Evolutionary conservation across 2,329 filamentous ascomycete species (phyloP).

Genomic region (Pseudogymnoascus sp.): DNA sequence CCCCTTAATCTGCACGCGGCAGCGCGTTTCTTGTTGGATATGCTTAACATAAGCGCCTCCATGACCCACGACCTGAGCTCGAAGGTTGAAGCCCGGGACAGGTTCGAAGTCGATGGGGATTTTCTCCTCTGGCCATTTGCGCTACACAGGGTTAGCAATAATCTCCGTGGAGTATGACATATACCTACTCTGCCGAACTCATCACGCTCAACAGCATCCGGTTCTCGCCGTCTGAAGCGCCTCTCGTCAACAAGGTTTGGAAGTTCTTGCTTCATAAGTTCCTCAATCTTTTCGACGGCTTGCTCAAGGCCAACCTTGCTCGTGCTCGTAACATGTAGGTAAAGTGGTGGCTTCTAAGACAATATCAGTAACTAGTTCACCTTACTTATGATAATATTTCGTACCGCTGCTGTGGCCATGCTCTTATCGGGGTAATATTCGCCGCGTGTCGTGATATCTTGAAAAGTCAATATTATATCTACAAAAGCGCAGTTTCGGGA

Average conservation of each 20-base stretch:
- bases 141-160: constrained; percentile 41
- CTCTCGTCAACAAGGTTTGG: constrained; percentile 92
- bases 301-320: constrained; percentile 84
- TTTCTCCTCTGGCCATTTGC: constrained; percentile 97
- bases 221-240: constrained; percentile 75
- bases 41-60: constrained; percentile 96
- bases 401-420: constrained; percentile 88
- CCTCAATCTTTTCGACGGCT: constrained; percentile 80
- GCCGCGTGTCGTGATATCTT: constrained; percentile 98
- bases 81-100: constrained; percentile 87
- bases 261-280: constrained; percentile 91
- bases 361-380: constrained; percentile 16
- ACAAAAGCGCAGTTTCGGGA: constrained; percentile 36
- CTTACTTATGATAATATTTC: constrained; percentile 29
- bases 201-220: constrained; percentile 75
- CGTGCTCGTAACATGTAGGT: constrained; percentile 90
- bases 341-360: constrained; percentile 79
- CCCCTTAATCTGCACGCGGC: constrained; percentile 96
- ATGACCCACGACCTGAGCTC: constrained; percentile 90
- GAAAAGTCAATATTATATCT: constrained; percentile 46
- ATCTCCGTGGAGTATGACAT: background rate
- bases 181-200: constrained; percentile 73
- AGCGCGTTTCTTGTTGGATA: constrained; percentile 90
- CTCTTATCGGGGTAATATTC: constrained; percentile 95
- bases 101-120: constrained; percentile 87